These are phyloP conservation scores for Coemansia reversa DNA, from an alignment of 192 early-diverging fungal genomes.

Conservation along the genomic window DNA sequence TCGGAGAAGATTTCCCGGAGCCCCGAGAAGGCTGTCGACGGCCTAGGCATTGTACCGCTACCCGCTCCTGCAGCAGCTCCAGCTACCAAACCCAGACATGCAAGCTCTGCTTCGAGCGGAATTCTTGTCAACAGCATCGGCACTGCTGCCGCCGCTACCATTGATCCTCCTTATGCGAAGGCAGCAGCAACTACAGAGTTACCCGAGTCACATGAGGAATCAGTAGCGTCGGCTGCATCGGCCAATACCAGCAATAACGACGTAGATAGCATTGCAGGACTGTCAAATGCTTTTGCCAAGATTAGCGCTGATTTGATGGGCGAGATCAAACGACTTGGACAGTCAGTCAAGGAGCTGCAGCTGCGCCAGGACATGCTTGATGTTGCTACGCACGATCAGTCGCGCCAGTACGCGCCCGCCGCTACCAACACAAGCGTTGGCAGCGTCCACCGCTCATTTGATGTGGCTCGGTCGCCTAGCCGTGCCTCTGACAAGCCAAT, in stretches of 20 bases:
- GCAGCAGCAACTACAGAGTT: not conserved
- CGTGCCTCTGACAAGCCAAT: conserved; percentile 17
- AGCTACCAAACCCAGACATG: not conserved
- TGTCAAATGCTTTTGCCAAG: conserved; percentile 45
- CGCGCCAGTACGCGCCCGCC: conserved; percentile 5
- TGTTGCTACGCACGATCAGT: not conserved
- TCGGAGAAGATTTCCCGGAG: not conserved
- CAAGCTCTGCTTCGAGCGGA: conserved; percentile 4
- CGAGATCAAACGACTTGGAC: conserved; percentile 43
- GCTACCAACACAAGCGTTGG: conserved; percentile 3
- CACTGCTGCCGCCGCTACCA: not conserved
- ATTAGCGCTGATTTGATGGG: conserved; percentile 45
- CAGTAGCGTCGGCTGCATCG: not conserved
- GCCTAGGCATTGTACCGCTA: not conserved
- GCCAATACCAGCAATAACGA: conserved; percentile 3
- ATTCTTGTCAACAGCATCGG: conserved; percentile 1
- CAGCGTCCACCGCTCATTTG: conserved; percentile 17
- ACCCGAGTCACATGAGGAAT: not conserved
- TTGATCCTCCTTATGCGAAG: not conserved
- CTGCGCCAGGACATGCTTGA: conserved; percentile 41
- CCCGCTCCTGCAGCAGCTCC: not conserved
- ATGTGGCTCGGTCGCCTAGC: conserved; percentile 15
- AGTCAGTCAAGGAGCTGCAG: conserved; percentile 44
- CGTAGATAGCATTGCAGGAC: conserved; percentile 23
- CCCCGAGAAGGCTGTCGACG: not conserved